Base-by-base conservation (phyloP, 2,329 filamentous ascomycete species). In the Cytospora mali region DNA sequence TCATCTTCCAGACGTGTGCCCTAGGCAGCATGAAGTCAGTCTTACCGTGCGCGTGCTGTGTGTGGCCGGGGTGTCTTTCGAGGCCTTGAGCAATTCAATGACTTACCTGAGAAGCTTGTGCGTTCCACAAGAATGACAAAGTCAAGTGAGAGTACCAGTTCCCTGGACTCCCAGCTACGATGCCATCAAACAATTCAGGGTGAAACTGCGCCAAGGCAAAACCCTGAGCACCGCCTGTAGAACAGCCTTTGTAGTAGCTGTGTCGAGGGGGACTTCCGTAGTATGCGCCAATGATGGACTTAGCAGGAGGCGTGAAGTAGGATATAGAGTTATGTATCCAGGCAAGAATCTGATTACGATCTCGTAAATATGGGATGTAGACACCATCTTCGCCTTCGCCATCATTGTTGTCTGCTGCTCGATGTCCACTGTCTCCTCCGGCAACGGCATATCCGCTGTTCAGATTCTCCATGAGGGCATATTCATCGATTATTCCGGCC, bases 281-380 rank as follows among this genome's bases (percentile, higher is more conserved):
- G 33, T 53, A 59, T 5, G 57, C n/a, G 28, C 46, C 49, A 10
- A 46, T 33, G 16, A 52, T 16, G 4, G 27, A 35, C 25, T 28
- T 59, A 4, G 57, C 57, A 7, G 57, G 49, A 25, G 57, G 57
- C 11, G 49, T 53, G 33, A 50, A 39, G 27, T 59, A 59, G n/a
- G 49, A 18, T 29, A 59, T 59, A 0, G 49, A 53, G 57, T 59
- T 59, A 14, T 59, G 57, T 49, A 53, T 53, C 57, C 57, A 59
- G 27, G 57, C 57, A 6, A 59, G 57, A 21, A 59, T 50, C 23
- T 59, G 57, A 49, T 50, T 50, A 14, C 33, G 33, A 28, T 59
- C 57, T n/a, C 46, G 49, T 39, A 53, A 7, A 13, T 59, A 59
- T 6, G 33, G 33, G 9, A 50, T 51, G 11, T 46, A 53, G 23